Base-by-base conservation (phyloP, 2,329 filamentous ascomycete genomes). In the Didymosphaeria variabile region DNA sequence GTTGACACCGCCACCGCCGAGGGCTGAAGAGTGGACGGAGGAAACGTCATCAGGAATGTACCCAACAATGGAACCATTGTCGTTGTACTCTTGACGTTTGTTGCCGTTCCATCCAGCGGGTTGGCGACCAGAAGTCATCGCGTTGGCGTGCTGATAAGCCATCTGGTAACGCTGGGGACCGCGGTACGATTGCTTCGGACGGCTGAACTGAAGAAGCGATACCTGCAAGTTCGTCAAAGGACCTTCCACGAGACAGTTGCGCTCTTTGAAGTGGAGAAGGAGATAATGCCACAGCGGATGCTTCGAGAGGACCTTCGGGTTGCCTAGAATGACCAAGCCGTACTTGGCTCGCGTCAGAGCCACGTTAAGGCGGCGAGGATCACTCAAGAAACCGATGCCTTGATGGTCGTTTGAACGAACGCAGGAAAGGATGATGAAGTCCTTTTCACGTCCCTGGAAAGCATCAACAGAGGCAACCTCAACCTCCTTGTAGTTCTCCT, bases 381-480 rank as follows among this genome's bases (percentile, higher is more conserved):
- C 95, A 62, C 94, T 98, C 84, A 99, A 84, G 87, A 99, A 99
- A 81, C 95, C 95, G 72, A 99, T 99, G 68, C 95, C 95, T 79
- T 99, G 95, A 78, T 98, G 97, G 72, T 99, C 95, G 77, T 99
- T 99, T 76, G 94, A 98, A 76, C 95, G 92, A 54, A 99, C 95
- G 75, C 95, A 99, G 63, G 95, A 98, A 34, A 99, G 85, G 42
- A 99, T 94, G 72, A 99, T 99, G 74, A 97, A 99, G 76, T 99
- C 95, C 82, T 99, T 99, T 81, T 99, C 95, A 83, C 95, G 91
- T 55, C 95, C 95, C 77, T 99, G 95, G 86, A 99, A 99, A 21
- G 95, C 95, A 83, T 99, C 95, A 40, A 99, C 95, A 0, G 94
- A 98, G 5, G 95, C 95, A 44, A 99, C 95, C 79, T 99, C 95